Evolutionary conservation across 2,329 filamentous ascomycete genomes (phyloP).

Genomic region (Cercospora sp.): DNA sequence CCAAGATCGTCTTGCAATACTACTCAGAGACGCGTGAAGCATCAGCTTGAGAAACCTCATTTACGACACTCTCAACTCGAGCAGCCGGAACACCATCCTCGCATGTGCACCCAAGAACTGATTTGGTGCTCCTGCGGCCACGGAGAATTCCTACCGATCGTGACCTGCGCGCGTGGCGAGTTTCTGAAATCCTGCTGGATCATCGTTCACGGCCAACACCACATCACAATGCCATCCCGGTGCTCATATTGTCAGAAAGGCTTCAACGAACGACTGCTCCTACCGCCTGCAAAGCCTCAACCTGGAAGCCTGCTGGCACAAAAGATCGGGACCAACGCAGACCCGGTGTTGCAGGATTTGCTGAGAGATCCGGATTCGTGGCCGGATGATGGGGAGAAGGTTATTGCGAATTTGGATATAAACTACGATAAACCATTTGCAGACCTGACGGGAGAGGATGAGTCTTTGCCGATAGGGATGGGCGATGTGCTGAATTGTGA

Average conservation of each 20-base stretch:
- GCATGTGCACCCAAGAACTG: conserved; percentile 40
- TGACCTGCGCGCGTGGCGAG: conserved; percentile 26
- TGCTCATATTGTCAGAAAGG: conserved; percentile 37
- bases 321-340: conserved; percentile 16
- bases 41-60: neutral
- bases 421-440: neutral
- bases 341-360: conserved; percentile 17
- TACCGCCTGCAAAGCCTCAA: conserved; percentile 14
- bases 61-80: neutral
- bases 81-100: neutral
- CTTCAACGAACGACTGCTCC: conserved; percentile 20
- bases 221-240: conserved; percentile 25
- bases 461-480: neutral
- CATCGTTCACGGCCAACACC: conserved; percentile 34
- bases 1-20: neutral
- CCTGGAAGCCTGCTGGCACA: conserved; percentile 23
- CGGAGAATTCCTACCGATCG: conserved; percentile 38
- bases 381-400: conserved; percentile 17
- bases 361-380: conserved; percentile 18
- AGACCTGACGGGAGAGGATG: neutral
- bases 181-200: conserved; percentile 32
- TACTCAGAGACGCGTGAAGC: neutral
- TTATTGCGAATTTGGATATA: neutral
- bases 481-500: conserved; percentile 1
- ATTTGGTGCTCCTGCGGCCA: conserved; percentile 40